Base-by-base conservation (phyloP, 805 yeast genomes). In the Zygosaccharomyces pseudorouxii region DNA sequence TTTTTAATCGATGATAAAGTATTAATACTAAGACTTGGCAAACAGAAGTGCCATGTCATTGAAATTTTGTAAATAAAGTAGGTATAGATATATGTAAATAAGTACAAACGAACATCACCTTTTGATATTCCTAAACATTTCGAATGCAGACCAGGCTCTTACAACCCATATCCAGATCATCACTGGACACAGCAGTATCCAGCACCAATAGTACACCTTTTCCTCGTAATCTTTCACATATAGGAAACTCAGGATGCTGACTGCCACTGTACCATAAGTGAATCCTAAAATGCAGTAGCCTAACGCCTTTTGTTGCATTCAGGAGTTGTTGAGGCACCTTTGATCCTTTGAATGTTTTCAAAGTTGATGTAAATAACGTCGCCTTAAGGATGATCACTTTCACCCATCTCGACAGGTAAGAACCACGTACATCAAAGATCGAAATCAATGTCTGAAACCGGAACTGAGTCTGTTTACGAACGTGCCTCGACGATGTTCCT, bases 11-110 rank as follows among this genome's bases (percentile, higher is more conserved):
- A 80, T 31, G 79, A 69, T 10, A 74, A 73, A 48, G 67, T 89
- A 33, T 67, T 92, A 50, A 66, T 89, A 33, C 62, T 90, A 16
- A 75, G 95, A 56, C 65, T 82, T 7, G 98, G 97, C 1, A 92
- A 90, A 62, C 79, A 77, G 41, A 78, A 78, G 51, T 82, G 81
- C 59, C 71, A 74, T 59, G 78, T 83, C 20, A 75, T 81, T n/a
- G 76, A 78, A 40, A 45, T 56, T 30, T 14, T 39, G 27, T 45
- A 37, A 38, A 47, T 47, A 54, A n/a, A 47, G 12, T 47, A 39
- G 8, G 41, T 18, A 49, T 20, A 38, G 40, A 22, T 16, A 16
- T 36, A 8, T 44, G 46, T 50, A 42, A 47, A 50, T 50, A 47
- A 25, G 3, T 12, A 22, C 8, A 28, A 36, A n/a, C 33, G 8